Evolutionary conservation across 2,329 filamentous ascomycete species (phyloP).

Genomic region (Neonectria faginata): DNA sequence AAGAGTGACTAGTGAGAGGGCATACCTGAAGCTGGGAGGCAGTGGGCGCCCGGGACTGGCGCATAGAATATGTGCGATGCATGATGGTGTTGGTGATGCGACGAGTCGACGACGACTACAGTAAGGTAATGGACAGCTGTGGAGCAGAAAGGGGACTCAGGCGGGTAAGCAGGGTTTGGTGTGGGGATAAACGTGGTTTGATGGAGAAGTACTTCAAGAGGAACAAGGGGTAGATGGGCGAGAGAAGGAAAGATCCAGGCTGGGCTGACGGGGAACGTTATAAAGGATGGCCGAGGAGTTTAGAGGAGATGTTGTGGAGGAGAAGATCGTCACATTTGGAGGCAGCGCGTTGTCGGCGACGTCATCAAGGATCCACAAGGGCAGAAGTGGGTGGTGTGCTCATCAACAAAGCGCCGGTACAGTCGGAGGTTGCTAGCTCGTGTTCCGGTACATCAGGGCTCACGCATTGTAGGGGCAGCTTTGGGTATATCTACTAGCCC

Average conservation of each 20-base stretch:
- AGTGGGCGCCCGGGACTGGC: conserved; percentile 94
- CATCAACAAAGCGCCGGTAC: conserved; percentile 24
- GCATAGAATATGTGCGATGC: conserved; percentile 99
- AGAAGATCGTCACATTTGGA: conserved; percentile 45
- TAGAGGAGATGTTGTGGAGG: conserved; percentile 46
- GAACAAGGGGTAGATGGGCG: conserved; percentile 40
- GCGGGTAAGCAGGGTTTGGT: conserved; percentile 36
- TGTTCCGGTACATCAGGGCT: conserved; percentile 6
- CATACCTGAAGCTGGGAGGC: conserved; percentile 78
- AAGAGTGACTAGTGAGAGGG: neutral
- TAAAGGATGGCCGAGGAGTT: conserved; percentile 42
- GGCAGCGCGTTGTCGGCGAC: conserved; percentile 41
- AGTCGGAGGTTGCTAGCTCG: conserved; percentile 1
- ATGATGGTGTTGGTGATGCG: conserved; percentile 63
- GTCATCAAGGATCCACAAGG: conserved; percentile 44
- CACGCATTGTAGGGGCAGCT: no score
- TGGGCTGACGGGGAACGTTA: conserved; percentile 44
- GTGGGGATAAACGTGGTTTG: conserved; percentile 38
- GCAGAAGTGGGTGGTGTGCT: conserved; percentile 35
- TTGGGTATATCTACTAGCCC: conserved; percentile 7
- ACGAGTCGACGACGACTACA: conserved; percentile 13
- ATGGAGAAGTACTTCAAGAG: conserved; percentile 34
- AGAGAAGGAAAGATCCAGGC: conserved; percentile 34
- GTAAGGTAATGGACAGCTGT: conserved; percentile 19
- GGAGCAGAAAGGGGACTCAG: conserved; percentile 36